These are phyloP conservation scores for Pistacia atlantica DNA, from an alignment of 345 rosid species.

Conservation along the genomic window DNA sequence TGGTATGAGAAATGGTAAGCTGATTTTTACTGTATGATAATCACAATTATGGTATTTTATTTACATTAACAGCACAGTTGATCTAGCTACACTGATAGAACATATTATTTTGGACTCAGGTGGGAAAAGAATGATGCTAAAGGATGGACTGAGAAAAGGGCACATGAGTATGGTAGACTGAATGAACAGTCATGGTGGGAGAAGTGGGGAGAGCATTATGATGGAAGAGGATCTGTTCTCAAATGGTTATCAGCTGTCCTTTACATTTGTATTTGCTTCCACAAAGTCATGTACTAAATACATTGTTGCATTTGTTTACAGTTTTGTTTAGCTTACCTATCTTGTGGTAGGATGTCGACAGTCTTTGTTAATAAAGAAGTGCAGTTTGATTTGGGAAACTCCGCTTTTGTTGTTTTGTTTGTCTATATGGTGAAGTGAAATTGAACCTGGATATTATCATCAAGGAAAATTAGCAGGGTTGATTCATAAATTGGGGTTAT, in stretches of 20 bases:
- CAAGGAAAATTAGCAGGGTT: too few relatives aligned
- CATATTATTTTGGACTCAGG: slow-evolving; percentile 47
- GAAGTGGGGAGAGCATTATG: slow-evolving; percentile 99
- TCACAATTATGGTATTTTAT: not conserved
- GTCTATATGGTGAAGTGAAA: too few relatives aligned
- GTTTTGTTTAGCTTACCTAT: too few relatives aligned
- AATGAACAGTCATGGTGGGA: slow-evolving; percentile 99
- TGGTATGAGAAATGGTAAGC: slow-evolving; percentile 99
- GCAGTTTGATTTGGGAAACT: too few relatives aligned
- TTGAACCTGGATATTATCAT: too few relatives aligned
- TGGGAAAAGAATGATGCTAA: slow-evolving; percentile 99
- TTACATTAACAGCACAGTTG: slow-evolving; percentile 5
- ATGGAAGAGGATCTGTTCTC: slow-evolving; percentile 96
- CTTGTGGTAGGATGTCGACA: too few relatives aligned
- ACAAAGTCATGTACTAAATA: too few relatives aligned
- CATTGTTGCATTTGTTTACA: too few relatives aligned
- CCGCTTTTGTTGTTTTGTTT: too few relatives aligned
- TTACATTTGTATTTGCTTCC: not conserved
- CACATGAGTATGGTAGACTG: slow-evolving; percentile 91
- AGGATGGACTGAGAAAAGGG: slow-evolving; percentile 99
- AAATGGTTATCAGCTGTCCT: slow-evolving; percentile 65
- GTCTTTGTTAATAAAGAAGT: too few relatives aligned
- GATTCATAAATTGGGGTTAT: too few relatives aligned
- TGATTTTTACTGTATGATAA: slow-evolving; percentile 14
- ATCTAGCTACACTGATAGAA: not conserved